phyloP scores from a whole-genome alignment of 176 grass and related monocot genomes.

The Alloteropsis semialata region DNA sequence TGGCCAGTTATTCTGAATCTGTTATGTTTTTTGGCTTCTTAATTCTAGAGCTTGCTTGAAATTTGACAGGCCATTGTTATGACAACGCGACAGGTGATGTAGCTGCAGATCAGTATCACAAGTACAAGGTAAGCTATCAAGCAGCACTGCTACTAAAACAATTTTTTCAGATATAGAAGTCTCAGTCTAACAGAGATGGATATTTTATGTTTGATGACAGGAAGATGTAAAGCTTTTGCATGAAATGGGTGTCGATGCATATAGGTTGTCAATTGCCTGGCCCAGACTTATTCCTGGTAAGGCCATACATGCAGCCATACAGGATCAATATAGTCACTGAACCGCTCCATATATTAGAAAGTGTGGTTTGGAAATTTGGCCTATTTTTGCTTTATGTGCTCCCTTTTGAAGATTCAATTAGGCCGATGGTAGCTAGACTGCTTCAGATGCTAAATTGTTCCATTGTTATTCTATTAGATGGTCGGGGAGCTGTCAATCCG shows the following conservation, averaged over 20 bases:
- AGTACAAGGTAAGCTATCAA: constrained; percentile 67
- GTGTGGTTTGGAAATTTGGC: background rate
- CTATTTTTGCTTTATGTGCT: background rate
- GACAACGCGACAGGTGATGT: constrained; percentile 54
- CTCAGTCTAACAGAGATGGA: background rate
- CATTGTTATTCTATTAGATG: constrained; percentile 49
- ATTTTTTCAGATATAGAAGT: background rate
- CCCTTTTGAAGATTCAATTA: background rate
- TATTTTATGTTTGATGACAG: constrained; percentile 20
- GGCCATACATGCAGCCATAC: background rate
- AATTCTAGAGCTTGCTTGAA: background rate
- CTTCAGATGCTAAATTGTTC: background rate
- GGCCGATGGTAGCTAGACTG: background rate
- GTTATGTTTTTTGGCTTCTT: background rate
- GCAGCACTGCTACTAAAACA: background rate
- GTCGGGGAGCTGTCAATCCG: constrained; percentile 75
- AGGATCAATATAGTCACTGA: background rate
- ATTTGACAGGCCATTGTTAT: constrained; percentile 46
- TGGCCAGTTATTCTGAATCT: background rate
- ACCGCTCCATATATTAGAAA: too few relatives aligned
- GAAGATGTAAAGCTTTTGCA: constrained; percentile 93
- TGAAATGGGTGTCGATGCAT: constrained; percentile 77
- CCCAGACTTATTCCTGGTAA: constrained; percentile 81
- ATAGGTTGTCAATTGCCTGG: constrained; percentile 91
- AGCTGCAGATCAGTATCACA: constrained; percentile 90